These are phyloP conservation scores for Cnidoscolus chayamansa DNA, from an alignment of 441 rosid species.

Conservation along the genomic window DNA sequence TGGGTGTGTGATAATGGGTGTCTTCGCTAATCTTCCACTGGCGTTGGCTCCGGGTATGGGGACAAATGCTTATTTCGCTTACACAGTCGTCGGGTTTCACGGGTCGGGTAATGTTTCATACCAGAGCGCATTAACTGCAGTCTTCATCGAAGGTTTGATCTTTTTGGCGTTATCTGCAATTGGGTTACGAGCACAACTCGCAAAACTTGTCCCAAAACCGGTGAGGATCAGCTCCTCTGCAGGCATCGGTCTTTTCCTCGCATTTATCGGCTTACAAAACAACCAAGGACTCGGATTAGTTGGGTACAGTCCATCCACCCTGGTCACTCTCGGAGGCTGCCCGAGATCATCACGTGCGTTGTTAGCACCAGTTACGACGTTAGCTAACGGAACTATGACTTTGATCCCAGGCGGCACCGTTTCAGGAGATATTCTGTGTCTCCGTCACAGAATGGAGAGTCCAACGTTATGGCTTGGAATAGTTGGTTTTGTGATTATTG, in stretches of 20 bases:
- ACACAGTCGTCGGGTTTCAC: constrained; percentile 89
- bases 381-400: constrained; percentile 58
- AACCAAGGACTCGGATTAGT: constrained; percentile 80
- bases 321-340: constrained; percentile 79
- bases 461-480: constrained; percentile 80
- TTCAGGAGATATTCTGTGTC: constrained; percentile 59
- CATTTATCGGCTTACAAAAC: constrained; percentile 82
- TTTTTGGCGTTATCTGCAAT: constrained; percentile 72
- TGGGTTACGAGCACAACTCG: constrained; percentile 76
- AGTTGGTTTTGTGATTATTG: constrained; percentile 78
- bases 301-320: constrained; percentile 74
- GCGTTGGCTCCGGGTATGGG: constrained; percentile 99
- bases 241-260: constrained; percentile 85
- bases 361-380: constrained; percentile 60
- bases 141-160: constrained; percentile 69
- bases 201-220: constrained; percentile 79
- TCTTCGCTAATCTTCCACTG: constrained; percentile 74
- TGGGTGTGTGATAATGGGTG: constrained; percentile 81
- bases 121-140: constrained; percentile 67
- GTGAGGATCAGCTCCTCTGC: constrained; percentile 85
- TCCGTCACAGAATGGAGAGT: constrained; percentile 64
- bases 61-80: constrained; percentile 82
- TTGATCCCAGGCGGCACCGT: constrained; percentile 55
- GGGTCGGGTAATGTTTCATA: constrained; percentile 81
- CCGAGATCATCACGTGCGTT: constrained; percentile 53